Percentiles rank a stretch among this genome's conserved stretches.
Evolutionary conservation across 352 stramenopile genomes (phyloP).

Genomic region (Phytophthora syringae): DNA sequence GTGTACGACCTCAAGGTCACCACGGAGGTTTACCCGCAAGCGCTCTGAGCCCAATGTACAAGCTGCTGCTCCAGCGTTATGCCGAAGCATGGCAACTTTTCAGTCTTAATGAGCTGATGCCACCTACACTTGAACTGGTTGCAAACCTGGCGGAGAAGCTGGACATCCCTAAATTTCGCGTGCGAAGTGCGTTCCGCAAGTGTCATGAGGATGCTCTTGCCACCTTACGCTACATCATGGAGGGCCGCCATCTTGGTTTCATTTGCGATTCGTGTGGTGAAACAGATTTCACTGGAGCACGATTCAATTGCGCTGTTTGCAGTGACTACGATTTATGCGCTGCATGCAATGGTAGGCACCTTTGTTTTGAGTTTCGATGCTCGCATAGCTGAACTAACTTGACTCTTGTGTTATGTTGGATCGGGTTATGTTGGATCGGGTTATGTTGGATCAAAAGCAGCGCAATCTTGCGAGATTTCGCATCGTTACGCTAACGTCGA

Average conservation of each 20-base stretch:
- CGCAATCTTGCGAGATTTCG: conserved; percentile 60
- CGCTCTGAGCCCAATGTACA: conserved; percentile 5
- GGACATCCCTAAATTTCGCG: conserved; percentile 81
- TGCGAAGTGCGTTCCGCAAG: conserved; percentile 83
- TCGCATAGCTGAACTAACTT: conserved; percentile 10
- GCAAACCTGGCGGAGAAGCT: conserved; percentile 70
- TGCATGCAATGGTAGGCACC: conserved; percentile 57
- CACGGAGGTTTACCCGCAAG: neutral
- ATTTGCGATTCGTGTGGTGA: conserved; percentile 85
- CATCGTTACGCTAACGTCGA: conserved; percentile 85
- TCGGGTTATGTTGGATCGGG: conserved; percentile 19
- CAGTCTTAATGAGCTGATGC: conserved; percentile 5
- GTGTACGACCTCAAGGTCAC: conserved; percentile 29
- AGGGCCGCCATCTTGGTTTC: conserved; percentile 79
- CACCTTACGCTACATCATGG: conserved; percentile 85
- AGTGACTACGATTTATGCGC: conserved; percentile 82
- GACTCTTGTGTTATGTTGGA: conserved; percentile 13
- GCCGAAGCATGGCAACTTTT: conserved; percentile 43
- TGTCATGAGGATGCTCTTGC: conserved; percentile 69
- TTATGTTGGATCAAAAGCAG: conserved; percentile 39
- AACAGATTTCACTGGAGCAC: conserved; percentile 77
- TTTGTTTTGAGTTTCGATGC: neutral
- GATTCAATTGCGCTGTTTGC: conserved; percentile 80
- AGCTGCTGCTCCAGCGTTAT: conserved; percentile 55
- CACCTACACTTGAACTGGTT: conserved; percentile 64